Evolutionary conservation across 176 grass and related monocot genomes (phyloP).

Genomic region (Triticum turgidum): DNA sequence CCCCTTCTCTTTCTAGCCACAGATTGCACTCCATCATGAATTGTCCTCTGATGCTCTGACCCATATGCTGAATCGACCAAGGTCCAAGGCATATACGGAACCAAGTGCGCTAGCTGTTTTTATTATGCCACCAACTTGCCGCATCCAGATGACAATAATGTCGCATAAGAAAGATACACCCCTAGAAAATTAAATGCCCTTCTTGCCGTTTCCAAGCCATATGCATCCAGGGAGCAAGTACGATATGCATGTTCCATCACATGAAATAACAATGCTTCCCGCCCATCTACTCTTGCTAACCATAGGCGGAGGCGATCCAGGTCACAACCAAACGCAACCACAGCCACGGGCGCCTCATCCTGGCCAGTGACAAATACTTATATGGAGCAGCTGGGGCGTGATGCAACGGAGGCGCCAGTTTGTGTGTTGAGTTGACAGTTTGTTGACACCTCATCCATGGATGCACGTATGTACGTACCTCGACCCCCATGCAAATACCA

Average conservation of each 20-base stretch:
- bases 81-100: neutral
- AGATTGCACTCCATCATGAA: neutral
- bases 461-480: constrained; percentile 10
- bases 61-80: neutral
- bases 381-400: constrained; percentile 8
- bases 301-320: constrained; percentile 8
- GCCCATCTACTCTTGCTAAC: constrained; percentile 34
- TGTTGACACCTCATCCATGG: constrained; percentile 37
- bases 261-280: constrained; percentile 18
- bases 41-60: constrained; percentile 4
- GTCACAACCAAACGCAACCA: constrained; percentile 37
- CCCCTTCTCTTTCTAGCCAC: neutral
- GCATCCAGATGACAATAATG: constrained; percentile 42
- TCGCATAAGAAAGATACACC: constrained; percentile 11
- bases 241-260: constrained; percentile 33
- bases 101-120: constrained; percentile 16
- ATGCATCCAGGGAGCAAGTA: constrained; percentile 17
- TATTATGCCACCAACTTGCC: constrained; percentile 25
- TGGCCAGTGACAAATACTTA: constrained; percentile 17
- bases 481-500: neutral
- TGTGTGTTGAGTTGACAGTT: constrained; percentile 33
- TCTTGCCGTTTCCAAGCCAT: constrained; percentile 15
- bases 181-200: neutral
- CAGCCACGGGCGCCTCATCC: constrained; percentile 31
- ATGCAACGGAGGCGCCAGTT: neutral